These are phyloP conservation scores for Yarrowia deformans DNA, from an alignment of 805 yeast species.

Conservation along the genomic window DNA sequence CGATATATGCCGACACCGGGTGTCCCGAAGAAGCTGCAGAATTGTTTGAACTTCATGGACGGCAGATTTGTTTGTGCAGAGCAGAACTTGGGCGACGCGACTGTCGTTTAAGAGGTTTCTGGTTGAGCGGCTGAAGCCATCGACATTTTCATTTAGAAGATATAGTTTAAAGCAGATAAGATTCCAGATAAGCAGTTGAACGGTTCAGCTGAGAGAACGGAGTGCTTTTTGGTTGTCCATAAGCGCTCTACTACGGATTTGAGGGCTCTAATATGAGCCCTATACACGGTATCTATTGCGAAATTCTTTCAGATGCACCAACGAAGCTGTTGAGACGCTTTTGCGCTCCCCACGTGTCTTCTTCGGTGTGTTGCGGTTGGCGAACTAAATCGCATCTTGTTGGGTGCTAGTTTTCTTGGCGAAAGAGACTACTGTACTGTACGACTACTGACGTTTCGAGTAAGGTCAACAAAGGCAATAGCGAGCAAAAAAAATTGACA, in stretches of 20 bases:
- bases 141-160: constrained; percentile 18
- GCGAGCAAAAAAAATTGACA: too few species aligned
- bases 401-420: constrained; percentile 2
- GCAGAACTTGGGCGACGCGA: background rate
- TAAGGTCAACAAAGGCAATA: background rate
- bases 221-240: background rate
- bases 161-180: constrained; percentile 15
- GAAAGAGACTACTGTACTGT: background rate
- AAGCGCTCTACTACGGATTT: background rate
- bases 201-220: too few species aligned
- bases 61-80: background rate
- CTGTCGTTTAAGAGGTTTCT: background rate
- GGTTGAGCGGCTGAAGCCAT: constrained; percentile 16
- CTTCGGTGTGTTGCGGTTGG: constrained; percentile 7
- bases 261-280: background rate
- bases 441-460: too few species aligned
- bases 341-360: constrained; percentile 13
- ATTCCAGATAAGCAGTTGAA: constrained; percentile 26
- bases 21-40: constrained; percentile 41
- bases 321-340: background rate
- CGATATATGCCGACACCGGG: constrained; percentile 60
- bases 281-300: too few species aligned
- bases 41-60: constrained; percentile 11
- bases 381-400: constrained; percentile 10
- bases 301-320: too few species aligned